These are phyloP conservation scores for Gossypium gossypioides DNA, from an alignment of 441 rosid species.

Conservation along the genomic window DNA sequence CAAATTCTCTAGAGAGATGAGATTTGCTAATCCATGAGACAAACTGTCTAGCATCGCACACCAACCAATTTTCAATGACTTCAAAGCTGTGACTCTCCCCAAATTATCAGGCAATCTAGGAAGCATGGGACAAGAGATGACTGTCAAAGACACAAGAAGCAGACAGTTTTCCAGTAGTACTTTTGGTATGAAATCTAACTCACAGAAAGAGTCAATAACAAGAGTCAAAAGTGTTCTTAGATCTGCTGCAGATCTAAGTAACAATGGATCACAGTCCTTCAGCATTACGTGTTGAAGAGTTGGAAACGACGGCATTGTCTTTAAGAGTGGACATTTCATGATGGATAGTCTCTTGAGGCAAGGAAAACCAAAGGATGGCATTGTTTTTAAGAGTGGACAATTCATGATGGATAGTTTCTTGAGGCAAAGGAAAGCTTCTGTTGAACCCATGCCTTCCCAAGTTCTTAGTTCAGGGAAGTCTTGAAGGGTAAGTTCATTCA, in stretches of 20 bases:
- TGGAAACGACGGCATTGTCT: slow-evolving; percentile 13
- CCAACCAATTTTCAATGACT: slow-evolving; percentile 17
- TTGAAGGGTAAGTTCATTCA: slow-evolving; percentile 15
- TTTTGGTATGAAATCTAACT: background rate
- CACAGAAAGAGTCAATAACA: slow-evolving; percentile 6
- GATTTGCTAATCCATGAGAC: slow-evolving; percentile 17
- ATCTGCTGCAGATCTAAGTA: slow-evolving; percentile 2
- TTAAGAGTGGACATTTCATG: slow-evolving; percentile 14
- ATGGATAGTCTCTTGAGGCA: slow-evolving; percentile 6
- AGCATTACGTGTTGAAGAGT: slow-evolving; percentile 18
- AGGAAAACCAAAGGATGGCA: slow-evolving; percentile 6
- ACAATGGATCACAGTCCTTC: slow-evolving; percentile 8
- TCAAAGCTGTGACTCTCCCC: slow-evolving; percentile 8
- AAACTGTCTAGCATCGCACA: slow-evolving; percentile 16
- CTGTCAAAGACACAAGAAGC: slow-evolving; percentile 11
- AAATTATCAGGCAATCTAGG: slow-evolving; percentile 8
- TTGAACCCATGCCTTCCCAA: slow-evolving; percentile 11
- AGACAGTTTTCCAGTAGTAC: slow-evolving; percentile 11
- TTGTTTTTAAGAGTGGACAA: slow-evolving; percentile 13
- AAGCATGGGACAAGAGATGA: slow-evolving; percentile 22
- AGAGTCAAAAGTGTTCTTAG: slow-evolving; percentile 14
- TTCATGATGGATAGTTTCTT: slow-evolving; percentile 9
- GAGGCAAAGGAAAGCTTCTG: slow-evolving; percentile 17
- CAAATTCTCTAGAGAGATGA: slow-evolving; percentile 19
- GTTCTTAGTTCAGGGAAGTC: slow-evolving; percentile 17